Conservation (phyloP, 139 green algal species). For the Tetradesmus obliquus region DNA sequence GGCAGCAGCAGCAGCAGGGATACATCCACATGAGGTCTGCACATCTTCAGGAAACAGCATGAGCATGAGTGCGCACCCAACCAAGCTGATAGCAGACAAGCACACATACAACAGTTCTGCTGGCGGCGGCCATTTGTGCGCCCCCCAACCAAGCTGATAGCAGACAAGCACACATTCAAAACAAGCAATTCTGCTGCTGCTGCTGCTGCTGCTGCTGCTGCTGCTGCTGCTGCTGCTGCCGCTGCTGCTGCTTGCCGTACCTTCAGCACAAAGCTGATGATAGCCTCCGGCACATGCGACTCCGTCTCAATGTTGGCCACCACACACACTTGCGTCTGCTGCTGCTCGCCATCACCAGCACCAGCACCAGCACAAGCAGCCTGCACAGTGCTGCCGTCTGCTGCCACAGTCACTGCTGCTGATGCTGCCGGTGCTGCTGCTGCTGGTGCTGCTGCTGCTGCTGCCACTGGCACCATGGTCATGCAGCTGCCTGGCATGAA, state of each 20-base stretch:
- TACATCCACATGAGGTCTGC: neutral
- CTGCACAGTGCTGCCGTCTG: neutral
- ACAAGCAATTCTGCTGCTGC: neutral
- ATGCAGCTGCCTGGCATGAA: conserved; percentile 35
- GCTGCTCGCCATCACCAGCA: conserved; percentile 81
- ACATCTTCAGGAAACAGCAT: neutral
- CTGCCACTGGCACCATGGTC: conserved; percentile 26
- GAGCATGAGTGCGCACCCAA: neutral
- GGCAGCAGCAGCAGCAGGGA: neutral
- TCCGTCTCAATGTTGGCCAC: conserved; percentile 21
- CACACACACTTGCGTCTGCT: conserved; percentile 58
- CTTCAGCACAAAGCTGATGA: conserved; percentile 41
- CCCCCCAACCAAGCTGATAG: too few relatives aligned
- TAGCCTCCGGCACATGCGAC: conserved; percentile 34
- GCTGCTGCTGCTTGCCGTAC: neutral
- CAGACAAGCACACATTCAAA: too few relatives aligned
- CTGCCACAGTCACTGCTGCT: neutral
- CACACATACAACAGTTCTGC: too few relatives aligned
- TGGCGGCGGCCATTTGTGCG: too few relatives aligned
- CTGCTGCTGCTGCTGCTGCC: too few relatives aligned
- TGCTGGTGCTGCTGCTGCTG: conserved; percentile 1
- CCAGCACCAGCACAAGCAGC: conserved; percentile 68
- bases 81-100: too few relatives aligned
- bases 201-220: too few relatives aligned
- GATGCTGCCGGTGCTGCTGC: neutral